phyloP scores from a whole-genome alignment of 805 yeast species.

The Vanderwaltozyma verrucispora region DNA sequence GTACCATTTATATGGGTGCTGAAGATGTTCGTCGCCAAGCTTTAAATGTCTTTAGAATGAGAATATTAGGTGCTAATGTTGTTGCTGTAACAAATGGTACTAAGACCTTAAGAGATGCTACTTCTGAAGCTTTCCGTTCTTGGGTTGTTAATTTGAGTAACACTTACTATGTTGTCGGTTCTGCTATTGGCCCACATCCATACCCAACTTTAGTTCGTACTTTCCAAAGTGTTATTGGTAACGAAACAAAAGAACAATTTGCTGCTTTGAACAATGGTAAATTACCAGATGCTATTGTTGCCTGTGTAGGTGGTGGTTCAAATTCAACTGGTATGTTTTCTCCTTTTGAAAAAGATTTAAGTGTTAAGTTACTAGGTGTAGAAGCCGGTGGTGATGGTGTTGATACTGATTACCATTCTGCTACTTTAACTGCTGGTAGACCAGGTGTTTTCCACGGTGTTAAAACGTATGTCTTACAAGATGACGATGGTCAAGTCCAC shows the following conservation, averaged over 20 bases:
- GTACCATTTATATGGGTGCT: conserved; percentile 97
- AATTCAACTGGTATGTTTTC: conserved; percentile 94
- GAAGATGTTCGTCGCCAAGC: conserved; percentile 99
- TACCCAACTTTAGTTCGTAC: conserved; percentile 97
- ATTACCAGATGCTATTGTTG: conserved; percentile 89
- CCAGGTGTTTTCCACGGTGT: conserved; percentile 99
- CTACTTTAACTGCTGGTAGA: conserved; percentile 87
- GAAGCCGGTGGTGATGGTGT: conserved; percentile 99
- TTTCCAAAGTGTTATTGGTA: conserved; percentile 94
- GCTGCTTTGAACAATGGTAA: conserved; percentile 65
- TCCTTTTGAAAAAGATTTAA: conserved; percentile 75
- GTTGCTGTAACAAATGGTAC: conserved; percentile 93
- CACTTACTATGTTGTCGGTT: conserved; percentile 94
- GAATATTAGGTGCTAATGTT: conserved; percentile 91
- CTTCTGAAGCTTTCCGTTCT: conserved; percentile 89
- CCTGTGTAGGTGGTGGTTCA: conserved; percentile 99
- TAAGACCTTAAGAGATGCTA: conserved; percentile 92
- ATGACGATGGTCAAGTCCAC: conserved; percentile 87
- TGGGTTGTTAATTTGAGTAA: conserved; percentile 86
- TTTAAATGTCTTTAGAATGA: conserved; percentile 93
- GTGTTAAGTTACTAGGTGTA: conserved; percentile 79
- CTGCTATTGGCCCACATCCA: conserved; percentile 99
- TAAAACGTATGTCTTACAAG: conserved; percentile 85
- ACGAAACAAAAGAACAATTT: conserved; percentile 89
- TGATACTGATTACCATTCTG: conserved; percentile 82